A percentile compares a stretch with the other conserved stretches of the same genome.
phyloP scores from a whole-genome alignment of 1,139 yeast genomes.

The Magnusiomyces suaveolens region DNA sequence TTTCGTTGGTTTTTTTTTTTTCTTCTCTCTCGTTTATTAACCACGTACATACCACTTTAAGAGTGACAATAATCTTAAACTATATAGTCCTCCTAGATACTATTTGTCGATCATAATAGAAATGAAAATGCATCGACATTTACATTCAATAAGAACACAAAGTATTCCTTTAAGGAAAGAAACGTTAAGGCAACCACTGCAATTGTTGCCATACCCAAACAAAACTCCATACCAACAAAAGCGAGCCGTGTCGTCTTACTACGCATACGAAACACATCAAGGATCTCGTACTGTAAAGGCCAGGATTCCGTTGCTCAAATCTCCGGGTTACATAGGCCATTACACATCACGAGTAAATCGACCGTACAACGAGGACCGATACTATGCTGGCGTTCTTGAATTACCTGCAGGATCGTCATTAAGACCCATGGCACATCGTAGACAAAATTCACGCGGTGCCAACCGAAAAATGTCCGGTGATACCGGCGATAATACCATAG shows the following conservation, averaged over 20 bases:
- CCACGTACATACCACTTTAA: too few relatives aligned
- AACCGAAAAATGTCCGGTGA: too few relatives aligned
- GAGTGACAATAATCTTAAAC: too few relatives aligned
- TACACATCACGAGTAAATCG: slow-evolving; percentile 67
- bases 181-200: not conserved
- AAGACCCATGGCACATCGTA: slow-evolving; percentile 29
- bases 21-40: too few relatives aligned
- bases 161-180: not conserved
- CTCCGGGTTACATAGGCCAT: slow-evolving; percentile 77
- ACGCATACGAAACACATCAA: slow-evolving; percentile 6
- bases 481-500: slow-evolving; percentile 10
- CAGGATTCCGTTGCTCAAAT: slow-evolving; percentile 49
- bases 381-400: slow-evolving; percentile 49
- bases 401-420: slow-evolving; percentile 36
- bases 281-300: slow-evolving; percentile 17
- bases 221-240: not conserved
- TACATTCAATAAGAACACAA: not conserved
- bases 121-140: not conserved
- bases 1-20: too few relatives aligned
- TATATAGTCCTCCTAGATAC: too few relatives aligned
- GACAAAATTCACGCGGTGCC: slow-evolving; percentile 10
- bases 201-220: not conserved
- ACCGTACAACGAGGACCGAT: slow-evolving; percentile 70
- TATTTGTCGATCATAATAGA: too few relatives aligned
- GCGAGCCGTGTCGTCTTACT: slow-evolving; percentile 11